Evolutionary conservation across 2,329 filamentous ascomycete species (phyloP), one percentile per base, ranked within the genome.

Genomic region (Curvularia spicifera): DNA sequence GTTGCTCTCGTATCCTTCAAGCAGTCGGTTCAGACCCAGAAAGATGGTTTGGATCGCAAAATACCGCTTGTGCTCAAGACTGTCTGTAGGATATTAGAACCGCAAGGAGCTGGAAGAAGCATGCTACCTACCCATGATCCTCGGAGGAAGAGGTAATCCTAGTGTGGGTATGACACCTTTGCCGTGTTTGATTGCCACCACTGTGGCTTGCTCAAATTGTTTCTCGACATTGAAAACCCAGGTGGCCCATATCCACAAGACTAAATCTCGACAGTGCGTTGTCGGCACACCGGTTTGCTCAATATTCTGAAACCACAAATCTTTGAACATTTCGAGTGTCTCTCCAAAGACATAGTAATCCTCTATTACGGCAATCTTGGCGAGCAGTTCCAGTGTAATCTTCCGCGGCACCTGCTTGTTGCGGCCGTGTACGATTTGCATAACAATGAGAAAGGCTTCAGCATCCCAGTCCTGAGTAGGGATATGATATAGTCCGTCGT

Each of bases 291-390:
- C 4, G 1, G 0, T 20, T 26, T n/a, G 1, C 29, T 7, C 37
- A 0, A 56, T 40, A 0, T 31, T 12, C 3, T 8, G 4, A 8
- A 56, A 3, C 53, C 53, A 56, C 0, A 51, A 4, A 0, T 56
- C 53, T 2, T n/a, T 50, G 22, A 55, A 55, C 2, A 39, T 3
- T 4, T 45, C 39, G 5, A 55, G 45, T 12, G 45, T 2, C 5
- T 55, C 39, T 24, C 29, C 46, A 18, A 50, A 51, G 10, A n/a
- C 13, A 22, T 55, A 55, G 29, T 55, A 55, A 5, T 55, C 53
- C 13, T 43, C 45, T 0, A 55, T 15, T 0, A 55, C n/a, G 4
- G 45, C 53, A 0, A 56, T 51, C 13, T 56, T 56, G 10, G 53
- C 39, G 0, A 56, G 24, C 53, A 51, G 44, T 5, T 51, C 53